Evolutionary conservation across 345 rosid genomes (phyloP).

Genomic region (Camelina hispida): DNA sequence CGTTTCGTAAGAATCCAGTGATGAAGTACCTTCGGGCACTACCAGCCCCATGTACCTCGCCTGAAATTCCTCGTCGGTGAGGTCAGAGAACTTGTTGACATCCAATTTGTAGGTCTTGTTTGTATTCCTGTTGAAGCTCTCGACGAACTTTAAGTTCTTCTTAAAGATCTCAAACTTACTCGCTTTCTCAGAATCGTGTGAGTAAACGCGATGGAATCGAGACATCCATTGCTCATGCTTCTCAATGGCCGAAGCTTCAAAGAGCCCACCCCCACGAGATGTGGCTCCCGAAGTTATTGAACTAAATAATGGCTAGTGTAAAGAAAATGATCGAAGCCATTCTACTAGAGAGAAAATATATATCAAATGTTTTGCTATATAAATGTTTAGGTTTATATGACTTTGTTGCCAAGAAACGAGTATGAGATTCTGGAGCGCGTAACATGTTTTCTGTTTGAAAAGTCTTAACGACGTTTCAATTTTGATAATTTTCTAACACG

Average conservation of each 20-base stretch:
- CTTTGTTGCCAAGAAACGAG: constrained; percentile 3
- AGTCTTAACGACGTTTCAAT: background rate
- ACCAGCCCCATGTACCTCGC: constrained; percentile 42
- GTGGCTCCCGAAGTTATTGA: constrained; percentile 9
- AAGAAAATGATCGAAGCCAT: constrained; percentile 9
- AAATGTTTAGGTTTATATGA: background rate
- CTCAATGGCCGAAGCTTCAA: constrained; percentile 40
- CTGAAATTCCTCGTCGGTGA: constrained; percentile 54
- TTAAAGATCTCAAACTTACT: constrained; percentile 47
- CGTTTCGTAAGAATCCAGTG: background rate
- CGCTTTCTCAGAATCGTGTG: constrained; percentile 36
- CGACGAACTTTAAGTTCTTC: constrained; percentile 49
- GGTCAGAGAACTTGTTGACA: constrained; percentile 58
- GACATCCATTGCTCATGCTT: constrained; percentile 51
- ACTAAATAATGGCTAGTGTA: background rate
- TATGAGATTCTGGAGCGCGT: background rate
- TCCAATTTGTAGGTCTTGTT: constrained; percentile 42
- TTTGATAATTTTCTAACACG: background rate
- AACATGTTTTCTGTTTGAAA: background rate
- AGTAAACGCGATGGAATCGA: constrained; percentile 41
- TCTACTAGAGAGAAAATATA: too few relatives aligned
- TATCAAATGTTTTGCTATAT: background rate
- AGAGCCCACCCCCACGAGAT: constrained; percentile 4
- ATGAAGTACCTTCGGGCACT: background rate
- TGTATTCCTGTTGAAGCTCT: constrained; percentile 45